Percentiles rank a stretch among this genome's conserved stretches.
Evolutionary conservation across 2,329 filamentous ascomycete genomes (phyloP).

Genomic region (Neofusicoccum sp.): DNA sequence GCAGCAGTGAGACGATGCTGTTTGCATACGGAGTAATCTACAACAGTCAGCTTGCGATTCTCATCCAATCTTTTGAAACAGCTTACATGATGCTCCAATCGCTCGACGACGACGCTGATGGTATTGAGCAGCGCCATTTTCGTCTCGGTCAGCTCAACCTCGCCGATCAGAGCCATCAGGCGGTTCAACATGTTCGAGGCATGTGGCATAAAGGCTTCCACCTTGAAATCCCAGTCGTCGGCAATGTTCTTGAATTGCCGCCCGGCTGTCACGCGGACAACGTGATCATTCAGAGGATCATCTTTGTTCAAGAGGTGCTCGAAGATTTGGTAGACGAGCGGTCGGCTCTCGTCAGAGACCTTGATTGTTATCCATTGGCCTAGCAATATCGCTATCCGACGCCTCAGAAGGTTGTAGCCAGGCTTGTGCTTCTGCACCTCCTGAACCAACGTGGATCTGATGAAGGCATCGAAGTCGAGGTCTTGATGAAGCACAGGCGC

Average conservation of each 20-base stretch:
- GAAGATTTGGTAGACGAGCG: slow-evolving; percentile 83
- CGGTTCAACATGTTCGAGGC: slow-evolving; percentile 70
- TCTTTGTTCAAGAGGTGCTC: slow-evolving; percentile 76
- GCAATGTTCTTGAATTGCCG: slow-evolving; percentile 77
- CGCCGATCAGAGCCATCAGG: slow-evolving; percentile 74
- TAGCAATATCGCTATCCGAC: slow-evolving; percentile 83
- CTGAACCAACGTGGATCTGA: slow-evolving; percentile 70
- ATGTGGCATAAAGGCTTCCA: slow-evolving; percentile 72
- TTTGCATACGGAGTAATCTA: slow-evolving; percentile 67
- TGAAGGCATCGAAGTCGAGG: slow-evolving; percentile 80
- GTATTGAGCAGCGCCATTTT: slow-evolving; percentile 89
- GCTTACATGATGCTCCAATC: slow-evolving; percentile 71
- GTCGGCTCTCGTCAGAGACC: slow-evolving; percentile 64
- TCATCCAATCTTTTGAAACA: not conserved
- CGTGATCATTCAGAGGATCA: slow-evolving; percentile 80
- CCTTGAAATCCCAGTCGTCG: slow-evolving; percentile 79
- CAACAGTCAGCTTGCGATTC: not conserved
- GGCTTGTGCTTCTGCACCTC: slow-evolving; percentile 71
- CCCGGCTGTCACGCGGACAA: slow-evolving; percentile 88
- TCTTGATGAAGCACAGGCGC: slow-evolving; percentile 70
- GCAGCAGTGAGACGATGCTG: slow-evolving; percentile 76
- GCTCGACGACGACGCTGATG: slow-evolving; percentile 73
- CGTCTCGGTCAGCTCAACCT: slow-evolving; percentile 79
- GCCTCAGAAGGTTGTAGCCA: slow-evolving; percentile 77
- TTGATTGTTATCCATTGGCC: slow-evolving; percentile 87